Evolutionary conservation across 306 rosid species (phyloP).

Genomic region (Myrica gale): DNA sequence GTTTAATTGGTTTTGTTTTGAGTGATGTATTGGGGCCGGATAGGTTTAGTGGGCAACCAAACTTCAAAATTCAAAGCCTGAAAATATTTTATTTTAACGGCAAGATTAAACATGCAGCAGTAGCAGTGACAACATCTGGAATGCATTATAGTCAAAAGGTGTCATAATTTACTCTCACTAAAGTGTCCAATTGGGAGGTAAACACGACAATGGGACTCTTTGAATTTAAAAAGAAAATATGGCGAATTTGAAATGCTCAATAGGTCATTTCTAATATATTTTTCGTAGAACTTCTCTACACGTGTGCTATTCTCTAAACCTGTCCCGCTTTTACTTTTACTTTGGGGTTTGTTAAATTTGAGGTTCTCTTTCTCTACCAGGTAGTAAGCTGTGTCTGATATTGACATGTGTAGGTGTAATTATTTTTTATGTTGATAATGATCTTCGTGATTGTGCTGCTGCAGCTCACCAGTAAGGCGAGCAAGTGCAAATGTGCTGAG

Average conservation of each 20-base stretch:
- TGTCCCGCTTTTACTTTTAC: neutral
- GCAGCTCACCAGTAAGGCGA: conserved; percentile 89
- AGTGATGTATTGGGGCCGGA: no score
- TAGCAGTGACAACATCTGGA: no score
- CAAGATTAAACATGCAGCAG: no score
- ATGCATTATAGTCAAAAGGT: no score
- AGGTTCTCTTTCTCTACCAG: neutral
- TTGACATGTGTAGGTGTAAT: neutral
- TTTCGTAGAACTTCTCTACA: neutral
- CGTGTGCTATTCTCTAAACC: neutral
- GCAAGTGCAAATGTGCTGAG: conserved; percentile 98
- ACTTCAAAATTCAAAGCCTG: no score
- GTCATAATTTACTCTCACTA: no score
- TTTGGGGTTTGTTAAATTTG: neutral
- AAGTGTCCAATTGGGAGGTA: no score
- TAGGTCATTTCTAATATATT: neutral
- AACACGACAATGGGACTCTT: no score
- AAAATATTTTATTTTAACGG: no score
- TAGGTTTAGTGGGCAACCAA: no score
- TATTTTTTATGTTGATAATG: neutral
- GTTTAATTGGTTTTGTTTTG: neutral
- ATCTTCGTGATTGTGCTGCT: conserved; percentile 17
- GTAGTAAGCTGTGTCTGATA: neutral
- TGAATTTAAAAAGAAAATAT: no score
- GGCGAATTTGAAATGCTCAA: neutral